Percentiles rank a stretch among this genome's conserved stretches.
phyloP scores from a whole-genome alignment of 805 yeast genomes.

The Hanseniaspora lindneri region DNA sequence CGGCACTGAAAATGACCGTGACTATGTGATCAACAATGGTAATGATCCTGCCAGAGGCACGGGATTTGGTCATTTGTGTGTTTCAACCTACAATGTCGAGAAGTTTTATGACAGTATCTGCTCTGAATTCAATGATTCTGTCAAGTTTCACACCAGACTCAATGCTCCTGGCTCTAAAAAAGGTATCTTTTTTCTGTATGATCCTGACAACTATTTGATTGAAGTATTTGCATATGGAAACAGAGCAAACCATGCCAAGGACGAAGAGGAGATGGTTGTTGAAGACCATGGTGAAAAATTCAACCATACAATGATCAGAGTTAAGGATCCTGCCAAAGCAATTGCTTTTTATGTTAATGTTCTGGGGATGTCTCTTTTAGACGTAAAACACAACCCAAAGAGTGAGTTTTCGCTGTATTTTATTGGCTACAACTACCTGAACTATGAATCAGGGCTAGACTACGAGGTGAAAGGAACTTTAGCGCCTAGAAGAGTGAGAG shows the following conservation, averaged over 20 bases:
- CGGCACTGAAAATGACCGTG: constrained; percentile 51
- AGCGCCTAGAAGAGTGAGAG: constrained; percentile 33
- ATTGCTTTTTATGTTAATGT: constrained; percentile 65
- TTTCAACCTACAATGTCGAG: constrained; percentile 73
- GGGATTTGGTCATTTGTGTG: constrained; percentile 90
- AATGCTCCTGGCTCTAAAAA: constrained; percentile 74
- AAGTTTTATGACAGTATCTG: constrained; percentile 37
- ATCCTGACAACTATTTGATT: constrained; percentile 95
- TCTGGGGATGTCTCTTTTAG: constrained; percentile 67
- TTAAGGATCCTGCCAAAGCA: constrained; percentile 70
- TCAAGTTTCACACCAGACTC: constrained; percentile 62
- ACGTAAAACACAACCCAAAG: constrained; percentile 41
- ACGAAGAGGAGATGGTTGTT: constrained; percentile 16
- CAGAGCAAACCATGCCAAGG: constrained; percentile 14
- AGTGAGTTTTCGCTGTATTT: constrained; percentile 82
- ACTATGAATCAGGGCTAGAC: constrained; percentile 21
- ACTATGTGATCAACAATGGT: constrained; percentile 60
- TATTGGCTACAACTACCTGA: constrained; percentile 44
- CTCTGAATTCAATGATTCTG: constrained; percentile 29
- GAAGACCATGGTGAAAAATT: constrained; percentile 30
- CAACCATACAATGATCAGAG: constrained; percentile 88
- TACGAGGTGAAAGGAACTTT: not conserved
- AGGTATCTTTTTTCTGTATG: constrained; percentile 85
- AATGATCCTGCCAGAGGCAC: constrained; percentile 60
- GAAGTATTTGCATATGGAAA: constrained; percentile 59